Percentiles rank a stretch among this genome's conserved stretches.
phyloP scores from a whole-genome alignment of 2,329 filamentous ascomycete genomes.

The Aspergillus clavatus region DNA sequence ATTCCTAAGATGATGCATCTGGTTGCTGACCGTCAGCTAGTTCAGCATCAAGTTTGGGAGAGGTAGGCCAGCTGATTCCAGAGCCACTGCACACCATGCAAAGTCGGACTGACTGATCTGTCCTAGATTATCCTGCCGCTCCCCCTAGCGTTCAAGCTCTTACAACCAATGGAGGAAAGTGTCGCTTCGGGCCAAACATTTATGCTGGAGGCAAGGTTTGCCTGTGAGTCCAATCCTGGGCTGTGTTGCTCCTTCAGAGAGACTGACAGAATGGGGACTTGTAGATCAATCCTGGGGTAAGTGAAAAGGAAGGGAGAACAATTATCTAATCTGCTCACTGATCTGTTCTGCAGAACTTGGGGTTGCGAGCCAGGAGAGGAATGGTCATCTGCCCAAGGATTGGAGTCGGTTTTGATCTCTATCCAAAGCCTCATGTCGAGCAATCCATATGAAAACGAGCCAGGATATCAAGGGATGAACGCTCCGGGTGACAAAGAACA shows the following conservation, averaged over 20 bases:
- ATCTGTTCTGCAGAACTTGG: constrained; percentile 69
- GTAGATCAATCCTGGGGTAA: constrained; percentile 80
- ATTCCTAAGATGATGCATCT: constrained; percentile 1
- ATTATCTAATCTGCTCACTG: constrained; percentile 8
- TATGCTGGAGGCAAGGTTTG: constrained; percentile 90
- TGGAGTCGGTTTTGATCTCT: constrained; percentile 90
- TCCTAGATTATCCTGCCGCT: constrained; percentile 73
- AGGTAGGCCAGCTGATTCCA: constrained; percentile 47
- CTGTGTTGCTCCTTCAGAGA: not conserved
- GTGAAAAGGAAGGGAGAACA: not conserved
- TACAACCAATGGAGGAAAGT: constrained; percentile 84
- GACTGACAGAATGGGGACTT: constrained; percentile 15
- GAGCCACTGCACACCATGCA: not conserved
- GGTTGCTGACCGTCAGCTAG: constrained; percentile 40
- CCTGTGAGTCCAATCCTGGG: constrained; percentile 55
- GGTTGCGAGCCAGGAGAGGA: constrained; percentile 82
- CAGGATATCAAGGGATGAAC: constrained; percentile 78
- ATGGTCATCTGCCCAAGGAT: constrained; percentile 92
- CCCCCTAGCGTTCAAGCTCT: constrained; percentile 59
- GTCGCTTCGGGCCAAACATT: constrained; percentile 95
- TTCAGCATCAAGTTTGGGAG: constrained; percentile 72
- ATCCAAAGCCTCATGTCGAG: constrained; percentile 94
- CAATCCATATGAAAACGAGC: constrained; percentile 95
- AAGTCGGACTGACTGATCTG: not conserved
- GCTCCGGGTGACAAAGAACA: constrained; percentile 64